These are phyloP conservation scores for Parachlorella kessleri DNA, from an alignment of 139 green algal genomes.

Conservation along the genomic window DNA sequence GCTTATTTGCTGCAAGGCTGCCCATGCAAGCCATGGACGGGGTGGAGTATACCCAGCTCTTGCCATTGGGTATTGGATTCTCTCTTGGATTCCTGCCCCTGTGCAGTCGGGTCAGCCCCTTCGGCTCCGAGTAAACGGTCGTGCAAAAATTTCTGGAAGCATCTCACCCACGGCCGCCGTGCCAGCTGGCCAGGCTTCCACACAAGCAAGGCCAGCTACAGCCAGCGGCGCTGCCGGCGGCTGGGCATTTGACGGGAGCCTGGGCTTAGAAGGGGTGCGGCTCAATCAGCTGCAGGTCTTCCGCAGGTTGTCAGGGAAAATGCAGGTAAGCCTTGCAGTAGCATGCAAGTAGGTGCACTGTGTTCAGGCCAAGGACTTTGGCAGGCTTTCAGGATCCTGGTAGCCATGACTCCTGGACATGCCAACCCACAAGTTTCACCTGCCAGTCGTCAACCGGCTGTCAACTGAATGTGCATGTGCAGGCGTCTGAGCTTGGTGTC, in stretches of 20 bases:
- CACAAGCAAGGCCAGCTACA: background rate
- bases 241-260: slow-evolving; percentile 44
- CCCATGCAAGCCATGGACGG: no score
- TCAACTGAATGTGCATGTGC: no score
- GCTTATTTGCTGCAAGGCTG: no score
- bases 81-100: no score
- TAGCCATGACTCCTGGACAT: no score
- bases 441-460: no score
- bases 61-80: no score
- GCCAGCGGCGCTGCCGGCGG: background rate
- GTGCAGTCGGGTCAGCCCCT: slow-evolving; percentile 38
- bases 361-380: no score
- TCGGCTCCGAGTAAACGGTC: slow-evolving; percentile 54
- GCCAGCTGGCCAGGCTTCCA: background rate
- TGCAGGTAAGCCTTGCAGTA: slow-evolving; percentile 31
- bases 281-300: slow-evolving; percentile 74
- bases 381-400: no score
- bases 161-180: slow-evolving; percentile 1
- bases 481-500: slow-evolving; percentile 18
- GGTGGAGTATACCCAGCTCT: no score
- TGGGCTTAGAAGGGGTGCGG: slow-evolving; percentile 61
- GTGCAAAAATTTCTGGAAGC: slow-evolving; percentile 13
- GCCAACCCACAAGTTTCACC: no score
- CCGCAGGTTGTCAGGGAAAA: slow-evolving; percentile 44
- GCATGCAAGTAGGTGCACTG: no score